Evolutionary conservation across 495 filamentous ascomycete species (phyloP).

Genomic region (Tuber borchii): DNA sequence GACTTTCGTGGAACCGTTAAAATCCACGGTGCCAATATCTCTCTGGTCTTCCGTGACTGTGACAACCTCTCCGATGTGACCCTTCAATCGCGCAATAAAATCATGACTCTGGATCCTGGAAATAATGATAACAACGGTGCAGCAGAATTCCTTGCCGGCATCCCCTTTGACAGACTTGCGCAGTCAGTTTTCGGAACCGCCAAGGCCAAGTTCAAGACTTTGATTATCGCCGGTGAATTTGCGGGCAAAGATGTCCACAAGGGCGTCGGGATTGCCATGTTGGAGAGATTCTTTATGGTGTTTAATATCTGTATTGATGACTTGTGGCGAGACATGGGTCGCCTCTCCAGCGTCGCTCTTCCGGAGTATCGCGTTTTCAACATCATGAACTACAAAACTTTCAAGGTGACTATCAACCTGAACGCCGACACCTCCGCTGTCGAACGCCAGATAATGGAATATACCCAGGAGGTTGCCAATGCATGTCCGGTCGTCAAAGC

Average conservation of each 20-base stretch:
- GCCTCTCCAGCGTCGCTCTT: conserved; percentile 9
- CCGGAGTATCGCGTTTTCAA: conserved; percentile 18
- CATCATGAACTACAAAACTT: conserved; percentile 23
- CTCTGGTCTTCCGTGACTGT: conserved; percentile 16
- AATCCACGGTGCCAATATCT: conserved; percentile 22
- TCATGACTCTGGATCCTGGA: neutral
- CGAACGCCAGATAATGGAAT: conserved; percentile 11
- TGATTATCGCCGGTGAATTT: conserved; percentile 24
- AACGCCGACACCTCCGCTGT: neutral
- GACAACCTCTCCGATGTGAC: neutral
- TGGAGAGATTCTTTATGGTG: conserved; percentile 21
- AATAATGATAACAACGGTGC: conserved; percentile 14
- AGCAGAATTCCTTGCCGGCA: conserved; percentile 10
- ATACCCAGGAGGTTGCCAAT: conserved; percentile 11
- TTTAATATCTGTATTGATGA: conserved; percentile 23
- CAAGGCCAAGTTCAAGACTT: conserved; percentile 7
- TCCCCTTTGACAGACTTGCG: neutral
- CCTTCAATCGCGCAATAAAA: conserved; percentile 21
- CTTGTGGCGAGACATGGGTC: conserved; percentile 23
- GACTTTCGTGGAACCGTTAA: conserved; percentile 26
- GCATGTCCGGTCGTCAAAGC: conserved; percentile 18
- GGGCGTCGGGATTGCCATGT: conserved; percentile 4
- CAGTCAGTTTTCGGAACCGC: neutral
- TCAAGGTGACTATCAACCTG: conserved; percentile 11
- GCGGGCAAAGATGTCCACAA: conserved; percentile 14